These are phyloP conservation scores for Microthyrium microscopicum DNA, from an alignment of 2,329 filamentous ascomycete species.

Conservation along the genomic window DNA sequence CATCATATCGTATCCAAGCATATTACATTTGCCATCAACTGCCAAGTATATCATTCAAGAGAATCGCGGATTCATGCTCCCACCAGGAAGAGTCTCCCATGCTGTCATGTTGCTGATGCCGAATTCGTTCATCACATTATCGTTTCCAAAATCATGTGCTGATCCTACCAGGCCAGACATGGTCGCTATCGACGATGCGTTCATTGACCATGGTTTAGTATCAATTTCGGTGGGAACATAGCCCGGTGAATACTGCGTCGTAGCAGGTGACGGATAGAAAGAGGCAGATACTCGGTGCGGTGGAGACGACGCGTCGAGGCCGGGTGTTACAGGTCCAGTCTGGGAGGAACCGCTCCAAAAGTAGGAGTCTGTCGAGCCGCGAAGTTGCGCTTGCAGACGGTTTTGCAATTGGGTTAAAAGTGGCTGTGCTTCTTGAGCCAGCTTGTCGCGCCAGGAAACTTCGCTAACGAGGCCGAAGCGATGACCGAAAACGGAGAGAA, in stretches of 20 bases:
- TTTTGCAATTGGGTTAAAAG: conserved; percentile 4
- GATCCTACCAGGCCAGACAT: conserved; percentile 4
- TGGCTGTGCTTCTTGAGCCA: conserved; percentile 15
- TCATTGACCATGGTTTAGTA: not conserved
- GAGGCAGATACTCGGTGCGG: not conserved
- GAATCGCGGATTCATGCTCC: conserved; percentile 10
- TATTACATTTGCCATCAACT: not conserved
- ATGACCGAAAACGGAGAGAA: conserved; percentile 28
- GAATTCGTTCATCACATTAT: conserved; percentile 7
- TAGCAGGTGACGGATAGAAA: conserved; percentile 7
- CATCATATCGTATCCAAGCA: no score
- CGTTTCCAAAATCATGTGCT: not conserved
- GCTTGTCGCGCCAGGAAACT: conserved; percentile 32
- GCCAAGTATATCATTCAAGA: no score
- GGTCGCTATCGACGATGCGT: not conserved
- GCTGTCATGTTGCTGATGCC: conserved; percentile 6
- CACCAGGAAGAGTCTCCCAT: conserved; percentile 11
- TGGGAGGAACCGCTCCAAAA: not conserved
- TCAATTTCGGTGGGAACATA: not conserved
- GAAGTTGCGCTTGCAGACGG: not conserved
- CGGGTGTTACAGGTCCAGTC: conserved; percentile 3
- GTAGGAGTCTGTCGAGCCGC: not conserved
- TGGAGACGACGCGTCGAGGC: not conserved
- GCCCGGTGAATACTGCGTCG: conserved; percentile 4
- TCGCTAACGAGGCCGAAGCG: conserved; percentile 25